These are phyloP conservation scores for Luffa acutangula DNA, from an alignment of 306 rosid species.

Conservation along the genomic window DNA sequence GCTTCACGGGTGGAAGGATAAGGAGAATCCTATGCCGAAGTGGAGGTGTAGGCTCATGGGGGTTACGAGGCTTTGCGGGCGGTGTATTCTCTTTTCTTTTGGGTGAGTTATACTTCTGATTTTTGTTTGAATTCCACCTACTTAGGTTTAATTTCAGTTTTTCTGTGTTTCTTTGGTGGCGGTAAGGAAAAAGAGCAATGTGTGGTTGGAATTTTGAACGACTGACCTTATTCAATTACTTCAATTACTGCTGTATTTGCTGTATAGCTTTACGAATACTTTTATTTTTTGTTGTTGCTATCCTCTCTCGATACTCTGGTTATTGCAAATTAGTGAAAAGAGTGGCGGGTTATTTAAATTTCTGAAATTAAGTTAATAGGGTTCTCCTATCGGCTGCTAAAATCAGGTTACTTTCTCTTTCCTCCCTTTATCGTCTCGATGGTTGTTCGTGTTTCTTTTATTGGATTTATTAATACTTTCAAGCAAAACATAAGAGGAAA, in stretches of 20 bases:
- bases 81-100: conserved; percentile 77
- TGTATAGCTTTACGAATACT: too few species aligned
- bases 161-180: neutral
- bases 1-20: conserved; percentile 72
- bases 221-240: neutral
- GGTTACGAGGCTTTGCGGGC: conserved; percentile 60
- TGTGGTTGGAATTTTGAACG: neutral
- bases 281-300: too few species aligned
- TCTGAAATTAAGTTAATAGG: neutral
- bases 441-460: neutral
- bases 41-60: conserved; percentile 84
- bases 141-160: neutral
- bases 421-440: neutral
- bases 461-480: neutral
- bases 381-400: neutral
- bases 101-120: conserved; percentile 34
- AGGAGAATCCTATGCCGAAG: conserved; percentile 61
- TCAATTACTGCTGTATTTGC: neutral
- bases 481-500: neutral
- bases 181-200: too few species aligned
- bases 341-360: neutral
- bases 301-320: too few species aligned
- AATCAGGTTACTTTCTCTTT: neutral
- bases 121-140: neutral
- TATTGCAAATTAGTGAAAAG: neutral